Base-by-base conservation (phyloP, 164 flowering plant species). In the Tetracentron sinense region DNA sequence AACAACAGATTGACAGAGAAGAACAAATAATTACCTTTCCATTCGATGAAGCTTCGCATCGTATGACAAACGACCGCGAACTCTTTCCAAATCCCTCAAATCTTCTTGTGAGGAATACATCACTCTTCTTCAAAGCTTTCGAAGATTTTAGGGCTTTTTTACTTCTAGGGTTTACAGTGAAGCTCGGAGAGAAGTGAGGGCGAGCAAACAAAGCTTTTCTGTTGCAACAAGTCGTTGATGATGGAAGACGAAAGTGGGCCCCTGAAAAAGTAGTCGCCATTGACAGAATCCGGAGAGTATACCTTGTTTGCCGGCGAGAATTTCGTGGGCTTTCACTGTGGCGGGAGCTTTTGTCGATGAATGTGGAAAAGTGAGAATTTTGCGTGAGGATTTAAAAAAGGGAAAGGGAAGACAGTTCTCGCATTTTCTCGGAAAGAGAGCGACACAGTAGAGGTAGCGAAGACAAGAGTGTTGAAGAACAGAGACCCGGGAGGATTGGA, bases 1-100 rank as follows among this genome's bases (percentile, higher is more conserved):
- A 29, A 7, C 28, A 48, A 11, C 0, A n/a, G 10, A 28, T 8
- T n/a, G 44, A 5, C 3, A 59, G 19, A 44, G 5, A 19, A 14
- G 12, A 27, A 50, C 14, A 44, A 7, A 21, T n/a, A 25, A 56
- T 74, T 69, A 91, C 97, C 84, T 85, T 81, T 75, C 94, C 96
- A 71, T 64, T 64, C 0, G 71, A 65, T 5, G 81, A 58, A 57
- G 82, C 78, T 14, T 87, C 86, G 47, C 96, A 89, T 49, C 88
- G 80, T 21, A 92, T 83, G 51, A 67, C 66, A 42, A 80, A 54
- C 15, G 81, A 67, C 46, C 72, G 58, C 8, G 85, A 74, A 46
- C 57, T 67, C 61, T 64, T 69, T 10, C 66, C 38, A 7, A 56
- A 17, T 58, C 74, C 55, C 49, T 63, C 77, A 42, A 57, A 63